Evolutionary conservation across 1,284 basidiomycete genomes (phyloP).

Genomic region (Inonotus hispidus): DNA sequence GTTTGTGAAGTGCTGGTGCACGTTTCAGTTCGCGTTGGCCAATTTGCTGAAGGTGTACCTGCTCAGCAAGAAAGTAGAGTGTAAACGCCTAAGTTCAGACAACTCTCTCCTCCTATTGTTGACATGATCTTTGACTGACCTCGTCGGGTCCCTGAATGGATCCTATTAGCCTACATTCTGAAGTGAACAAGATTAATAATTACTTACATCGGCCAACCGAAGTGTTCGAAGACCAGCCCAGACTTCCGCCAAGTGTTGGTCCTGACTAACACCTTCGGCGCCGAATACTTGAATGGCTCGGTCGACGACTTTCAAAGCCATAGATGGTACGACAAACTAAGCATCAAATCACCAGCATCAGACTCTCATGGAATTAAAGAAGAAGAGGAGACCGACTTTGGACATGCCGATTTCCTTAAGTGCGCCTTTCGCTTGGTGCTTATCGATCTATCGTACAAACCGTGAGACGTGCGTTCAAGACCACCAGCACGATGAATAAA

Average conservation of each 20-base stretch:
- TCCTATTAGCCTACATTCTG: too few species aligned
- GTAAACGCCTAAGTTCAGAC: too few species aligned
- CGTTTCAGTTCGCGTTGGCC: slow-evolving; percentile 82
- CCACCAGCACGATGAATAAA: slow-evolving; percentile 8
- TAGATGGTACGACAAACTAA: slow-evolving; percentile 86
- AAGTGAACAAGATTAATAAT: too few species aligned
- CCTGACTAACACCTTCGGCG: slow-evolving; percentile 92
- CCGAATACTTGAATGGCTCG: slow-evolving; percentile 93
- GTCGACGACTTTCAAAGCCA: slow-evolving; percentile 87
- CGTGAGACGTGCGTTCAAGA: background rate
- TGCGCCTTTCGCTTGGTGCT: slow-evolving; percentile 86
- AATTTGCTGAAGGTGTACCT: slow-evolving; percentile 94
- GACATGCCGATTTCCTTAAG: slow-evolving; percentile 96
- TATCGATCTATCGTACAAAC: slow-evolving; percentile 67
- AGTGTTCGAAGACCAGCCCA: slow-evolving; percentile 85
- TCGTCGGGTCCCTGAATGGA: slow-evolving; percentile 77
- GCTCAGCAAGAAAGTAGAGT: background rate
- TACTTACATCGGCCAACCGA: slow-evolving; percentile 83
- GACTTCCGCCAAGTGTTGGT: slow-evolving; percentile 73
- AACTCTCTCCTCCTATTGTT: too few species aligned
- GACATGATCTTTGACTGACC: too few species aligned
- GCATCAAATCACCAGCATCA: slow-evolving; percentile 10
- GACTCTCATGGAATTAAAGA: slow-evolving; percentile 1
- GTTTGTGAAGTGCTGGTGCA: slow-evolving; percentile 49
- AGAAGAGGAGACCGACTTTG: slow-evolving; percentile 54